phyloP scores from a whole-genome alignment of 805 yeast genomes.

The Kazachstania africana region DNA sequence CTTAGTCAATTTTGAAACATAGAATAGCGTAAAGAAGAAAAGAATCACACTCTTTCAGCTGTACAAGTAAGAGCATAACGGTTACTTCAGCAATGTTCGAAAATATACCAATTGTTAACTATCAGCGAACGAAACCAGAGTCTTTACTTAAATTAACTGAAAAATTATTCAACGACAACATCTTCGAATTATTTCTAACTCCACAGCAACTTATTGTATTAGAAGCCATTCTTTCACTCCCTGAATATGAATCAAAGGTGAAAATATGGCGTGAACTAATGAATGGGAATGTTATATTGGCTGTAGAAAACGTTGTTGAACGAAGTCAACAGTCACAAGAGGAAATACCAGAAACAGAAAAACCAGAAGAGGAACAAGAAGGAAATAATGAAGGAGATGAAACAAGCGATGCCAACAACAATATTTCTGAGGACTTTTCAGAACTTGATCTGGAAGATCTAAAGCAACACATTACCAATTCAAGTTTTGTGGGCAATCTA shows the following conservation, averaged over 20 bases:
- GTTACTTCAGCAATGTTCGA: conserved; percentile 1
- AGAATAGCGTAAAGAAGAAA: too few relatives aligned
- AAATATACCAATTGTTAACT: conserved; percentile 16
- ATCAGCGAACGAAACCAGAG: conserved; percentile 22
- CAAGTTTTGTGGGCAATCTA: conserved; percentile 38
- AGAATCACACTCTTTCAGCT: too few relatives aligned
- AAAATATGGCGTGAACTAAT: conserved; percentile 38
- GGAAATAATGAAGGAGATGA: conserved; percentile 4
- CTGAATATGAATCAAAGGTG: conserved; percentile 13
- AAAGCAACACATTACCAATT: conserved; percentile 33
- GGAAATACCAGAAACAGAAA: conserved; percentile 1
- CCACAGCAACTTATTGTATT: conserved; percentile 45
- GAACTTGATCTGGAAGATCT: conserved; percentile 30
- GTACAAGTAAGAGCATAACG: too few relatives aligned
- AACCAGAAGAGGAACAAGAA: neutral
- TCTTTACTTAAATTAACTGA: conserved; percentile 27
- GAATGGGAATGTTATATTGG: conserved; percentile 21
- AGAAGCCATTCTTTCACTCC: conserved; percentile 32
- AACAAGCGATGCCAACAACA: conserved; percentile 5
- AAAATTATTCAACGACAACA: conserved; percentile 27
- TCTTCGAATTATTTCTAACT: conserved; percentile 39
- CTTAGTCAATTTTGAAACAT: too few relatives aligned
- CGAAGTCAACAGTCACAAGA: neutral
- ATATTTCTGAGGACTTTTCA: conserved; percentile 17
- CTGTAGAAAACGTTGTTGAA: conserved; percentile 6